Conservation (phyloP, 139 green algal genomes). For the Chlorella sorokiniana region DNA sequence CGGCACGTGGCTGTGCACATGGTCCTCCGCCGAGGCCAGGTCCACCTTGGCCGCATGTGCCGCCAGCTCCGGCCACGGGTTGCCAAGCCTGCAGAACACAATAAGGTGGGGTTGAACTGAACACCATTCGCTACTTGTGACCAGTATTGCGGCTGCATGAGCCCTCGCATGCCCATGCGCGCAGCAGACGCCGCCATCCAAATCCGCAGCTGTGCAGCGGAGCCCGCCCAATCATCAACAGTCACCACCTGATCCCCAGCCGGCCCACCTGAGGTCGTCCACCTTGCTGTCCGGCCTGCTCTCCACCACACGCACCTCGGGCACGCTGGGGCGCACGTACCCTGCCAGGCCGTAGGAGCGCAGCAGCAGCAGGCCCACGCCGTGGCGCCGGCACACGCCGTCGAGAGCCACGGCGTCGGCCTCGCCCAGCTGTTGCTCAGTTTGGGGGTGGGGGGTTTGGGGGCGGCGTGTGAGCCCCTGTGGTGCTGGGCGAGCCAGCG, state of each 20-base stretch:
- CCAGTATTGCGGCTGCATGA: no score
- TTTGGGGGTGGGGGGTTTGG: background rate
- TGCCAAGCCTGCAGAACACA: constrained; percentile 62
- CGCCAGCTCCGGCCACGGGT: constrained; percentile 85
- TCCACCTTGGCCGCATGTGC: constrained; percentile 64
- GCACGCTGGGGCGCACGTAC: constrained; percentile 65
- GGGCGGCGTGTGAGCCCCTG: no score
- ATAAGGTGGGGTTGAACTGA: background rate
- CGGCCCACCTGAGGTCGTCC: constrained; percentile 79
- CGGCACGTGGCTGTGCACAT: constrained; percentile 83
- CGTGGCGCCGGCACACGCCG: constrained; percentile 59
- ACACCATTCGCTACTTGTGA: background rate
- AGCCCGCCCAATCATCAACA: no score
- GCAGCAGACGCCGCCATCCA: background rate
- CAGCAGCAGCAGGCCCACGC: constrained; percentile 72
- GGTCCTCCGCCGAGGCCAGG: constrained; percentile 76
- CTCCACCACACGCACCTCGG: constrained; percentile 88
- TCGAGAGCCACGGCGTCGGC: constrained; percentile 72
- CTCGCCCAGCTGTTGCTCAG: constrained; percentile 75
- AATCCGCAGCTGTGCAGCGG: background rate
- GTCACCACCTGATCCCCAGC: background rate
- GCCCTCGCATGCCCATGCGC: background rate
- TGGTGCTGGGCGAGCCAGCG: no score
- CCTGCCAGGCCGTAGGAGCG: constrained; percentile 89
- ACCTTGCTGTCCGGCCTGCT: constrained; percentile 88